Evolutionary conservation across 1,284 basidiomycete species (phyloP).

Genomic region (Trametes pubescens): DNA sequence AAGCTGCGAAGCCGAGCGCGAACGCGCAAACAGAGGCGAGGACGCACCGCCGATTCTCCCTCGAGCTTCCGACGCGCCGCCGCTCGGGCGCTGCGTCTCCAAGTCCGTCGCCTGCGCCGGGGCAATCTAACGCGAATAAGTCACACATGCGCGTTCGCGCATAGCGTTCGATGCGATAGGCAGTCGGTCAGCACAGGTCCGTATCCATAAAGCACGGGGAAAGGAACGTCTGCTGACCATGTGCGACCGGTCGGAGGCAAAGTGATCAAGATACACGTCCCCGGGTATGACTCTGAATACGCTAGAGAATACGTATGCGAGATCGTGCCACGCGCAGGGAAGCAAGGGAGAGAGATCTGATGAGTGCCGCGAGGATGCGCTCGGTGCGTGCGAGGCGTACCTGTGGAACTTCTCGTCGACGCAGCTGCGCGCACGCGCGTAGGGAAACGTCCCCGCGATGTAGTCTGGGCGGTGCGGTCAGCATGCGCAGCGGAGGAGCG

Average conservation of each 20-base stretch:
- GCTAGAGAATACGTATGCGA: slow-evolving; percentile 36
- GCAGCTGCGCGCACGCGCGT: slow-evolving; percentile 36
- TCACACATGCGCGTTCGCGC: slow-evolving; percentile 6
- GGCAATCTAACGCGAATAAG: slow-evolving; percentile 27
- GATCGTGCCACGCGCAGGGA: slow-evolving; percentile 5
- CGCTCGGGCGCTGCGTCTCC: background rate
- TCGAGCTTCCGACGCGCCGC: background rate
- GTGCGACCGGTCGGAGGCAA: slow-evolving; percentile 82
- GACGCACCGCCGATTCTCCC: slow-evolving; percentile 14
- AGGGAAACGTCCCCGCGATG: slow-evolving; percentile 58
- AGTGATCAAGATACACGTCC: slow-evolving; percentile 58
- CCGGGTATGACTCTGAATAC: slow-evolving; percentile 61
- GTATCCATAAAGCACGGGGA: background rate
- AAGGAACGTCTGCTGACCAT: slow-evolving; percentile 58
- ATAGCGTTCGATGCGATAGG: slow-evolving; percentile 25
- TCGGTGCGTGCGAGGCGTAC: slow-evolving; percentile 41
- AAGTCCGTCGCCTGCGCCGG: background rate
- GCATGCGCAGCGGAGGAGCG: slow-evolving; percentile 3
- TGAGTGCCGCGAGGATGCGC: slow-evolving; percentile 2
- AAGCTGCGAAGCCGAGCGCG: background rate
- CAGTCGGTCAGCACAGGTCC: slow-evolving; percentile 16
- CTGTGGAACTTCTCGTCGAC: slow-evolving; percentile 52
- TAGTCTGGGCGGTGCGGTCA: slow-evolving; percentile 54
- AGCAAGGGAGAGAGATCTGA: slow-evolving; percentile 11
- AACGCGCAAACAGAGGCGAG: background rate